Evolutionary conservation across 2,329 filamentous ascomycete genomes (phyloP).

Genomic region (Arthrocladium fulminans): DNA sequence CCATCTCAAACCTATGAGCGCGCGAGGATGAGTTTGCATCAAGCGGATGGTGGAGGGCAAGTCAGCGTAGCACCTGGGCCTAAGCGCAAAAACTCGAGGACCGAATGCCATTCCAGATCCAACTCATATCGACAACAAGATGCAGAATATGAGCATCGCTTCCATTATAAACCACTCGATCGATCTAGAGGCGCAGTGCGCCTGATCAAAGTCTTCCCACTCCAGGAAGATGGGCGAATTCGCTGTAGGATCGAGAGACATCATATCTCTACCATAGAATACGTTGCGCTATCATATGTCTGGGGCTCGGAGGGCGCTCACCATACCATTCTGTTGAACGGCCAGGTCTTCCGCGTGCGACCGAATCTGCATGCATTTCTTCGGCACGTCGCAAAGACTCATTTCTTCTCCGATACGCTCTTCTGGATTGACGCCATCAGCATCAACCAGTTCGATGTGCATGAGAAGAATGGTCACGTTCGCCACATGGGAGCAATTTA

Average conservation of each 20-base stretch:
- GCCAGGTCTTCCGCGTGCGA: not conserved
- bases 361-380: conserved; percentile 1
- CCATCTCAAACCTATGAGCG: too few species aligned
- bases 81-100: not conserved
- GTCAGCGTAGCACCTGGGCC: not conserved
- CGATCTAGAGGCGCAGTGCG: not conserved
- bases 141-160: not conserved
- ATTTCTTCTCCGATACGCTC: not conserved
- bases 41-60: not conserved
- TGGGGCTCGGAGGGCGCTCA: not conserved
- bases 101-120: not conserved
- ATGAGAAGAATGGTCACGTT: conserved; percentile 8
- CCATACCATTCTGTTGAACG: not conserved
- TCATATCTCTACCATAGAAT: not conserved
- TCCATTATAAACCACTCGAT: not conserved
- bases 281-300: not conserved
- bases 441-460: conserved; percentile 8
- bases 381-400: not conserved
- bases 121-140: not conserved
- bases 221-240: not conserved
- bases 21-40: not conserved
- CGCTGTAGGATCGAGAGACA: not conserved
- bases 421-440: conserved; percentile 13
- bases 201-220: conserved; percentile 3
- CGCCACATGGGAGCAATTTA: conserved; percentile 7